Percentiles rank a stretch among this genome's conserved stretches.
Evolutionary conservation across 768 basidiomycete species (phyloP).

Genomic region (Kwoniella europaea): DNA sequence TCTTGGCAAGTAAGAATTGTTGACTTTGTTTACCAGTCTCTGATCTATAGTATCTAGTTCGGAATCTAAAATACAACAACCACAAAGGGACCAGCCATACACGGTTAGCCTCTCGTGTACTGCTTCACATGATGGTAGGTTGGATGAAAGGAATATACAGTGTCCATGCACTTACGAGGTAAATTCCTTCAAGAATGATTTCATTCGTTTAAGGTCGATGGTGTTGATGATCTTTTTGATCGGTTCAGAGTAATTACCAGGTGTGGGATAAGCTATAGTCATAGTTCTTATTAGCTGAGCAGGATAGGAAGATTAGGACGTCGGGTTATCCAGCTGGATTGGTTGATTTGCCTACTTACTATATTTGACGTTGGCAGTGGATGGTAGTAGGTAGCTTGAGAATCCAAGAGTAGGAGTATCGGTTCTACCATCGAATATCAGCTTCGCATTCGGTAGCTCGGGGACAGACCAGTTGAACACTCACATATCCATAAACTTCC

Average conservation of each 20-base stretch:
- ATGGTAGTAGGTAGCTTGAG: conserved; percentile 47
- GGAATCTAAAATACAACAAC: conserved; percentile 39
- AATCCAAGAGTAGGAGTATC: conserved; percentile 65
- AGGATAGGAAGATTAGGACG: neutral
- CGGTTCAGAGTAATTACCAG: conserved; percentile 51
- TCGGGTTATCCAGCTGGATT: neutral
- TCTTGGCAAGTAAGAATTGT: conserved; percentile 55
- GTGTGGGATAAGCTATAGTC: conserved; percentile 48
- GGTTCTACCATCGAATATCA: conserved; percentile 63
- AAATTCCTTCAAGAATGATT: conserved; percentile 48
- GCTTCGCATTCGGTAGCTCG: neutral
- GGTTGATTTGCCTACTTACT: conserved; percentile 29
- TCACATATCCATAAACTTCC: conserved; percentile 82
- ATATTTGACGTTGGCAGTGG: conserved; percentile 41
- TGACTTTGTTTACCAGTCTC: conserved; percentile 58
- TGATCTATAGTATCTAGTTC: conserved; percentile 60
- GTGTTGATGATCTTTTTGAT: conserved; percentile 49
- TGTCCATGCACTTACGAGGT: conserved; percentile 29
- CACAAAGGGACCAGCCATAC: neutral
- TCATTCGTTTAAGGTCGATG: conserved; percentile 48
- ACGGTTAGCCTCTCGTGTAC: neutral
- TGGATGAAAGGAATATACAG: conserved; percentile 2
- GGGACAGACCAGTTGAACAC: conserved; percentile 1
- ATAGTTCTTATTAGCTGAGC: neutral
- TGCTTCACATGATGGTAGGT: neutral